Evolutionary conservation across 257 asterid genomes (phyloP).

Genomic region (Solanum ossicruentum): DNA sequence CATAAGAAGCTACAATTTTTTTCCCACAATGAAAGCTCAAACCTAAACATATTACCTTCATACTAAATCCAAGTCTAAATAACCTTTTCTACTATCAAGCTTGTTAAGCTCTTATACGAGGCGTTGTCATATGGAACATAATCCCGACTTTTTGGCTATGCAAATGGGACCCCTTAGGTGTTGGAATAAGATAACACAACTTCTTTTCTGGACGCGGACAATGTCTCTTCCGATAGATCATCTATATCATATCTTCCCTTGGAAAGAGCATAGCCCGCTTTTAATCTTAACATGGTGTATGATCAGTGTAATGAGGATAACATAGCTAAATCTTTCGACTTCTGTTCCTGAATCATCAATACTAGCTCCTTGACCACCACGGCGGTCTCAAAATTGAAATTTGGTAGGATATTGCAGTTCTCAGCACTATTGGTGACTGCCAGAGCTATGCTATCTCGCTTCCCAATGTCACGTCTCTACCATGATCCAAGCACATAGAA

Average conservation of each 20-base stretch:
- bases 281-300: constrained; percentile 93
- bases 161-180: constrained; percentile 85
- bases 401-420: constrained; percentile 55
- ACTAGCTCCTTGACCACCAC: constrained; percentile 53
- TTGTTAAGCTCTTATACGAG: constrained; percentile 60
- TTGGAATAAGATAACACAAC: constrained; percentile 78
- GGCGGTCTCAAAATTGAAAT: constrained; percentile 76
- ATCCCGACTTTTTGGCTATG: constrained; percentile 92
- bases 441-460: constrained; percentile 83
- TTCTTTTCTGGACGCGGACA: constrained; percentile 69
- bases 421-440: constrained; percentile 57
- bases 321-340: constrained; percentile 36
- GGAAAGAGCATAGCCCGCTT: constrained; percentile 84
- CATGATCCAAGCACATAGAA: constrained; percentile 92
- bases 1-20: no score
- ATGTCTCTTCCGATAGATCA: constrained; percentile 87
- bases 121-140: constrained; percentile 93
- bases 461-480: constrained; percentile 86
- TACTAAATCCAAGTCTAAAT: constrained; percentile 94
- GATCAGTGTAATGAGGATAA: constrained; percentile 50
- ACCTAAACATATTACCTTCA: constrained; percentile 82
- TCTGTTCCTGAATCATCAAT: constrained; percentile 37
- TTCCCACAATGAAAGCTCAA: neutral
- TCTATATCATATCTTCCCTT: constrained; percentile 40
- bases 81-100: constrained; percentile 25